Conservation (phyloP, 2,329 filamentous ascomycete genomes). For the Trichoderma atrobrunneum region DNA sequence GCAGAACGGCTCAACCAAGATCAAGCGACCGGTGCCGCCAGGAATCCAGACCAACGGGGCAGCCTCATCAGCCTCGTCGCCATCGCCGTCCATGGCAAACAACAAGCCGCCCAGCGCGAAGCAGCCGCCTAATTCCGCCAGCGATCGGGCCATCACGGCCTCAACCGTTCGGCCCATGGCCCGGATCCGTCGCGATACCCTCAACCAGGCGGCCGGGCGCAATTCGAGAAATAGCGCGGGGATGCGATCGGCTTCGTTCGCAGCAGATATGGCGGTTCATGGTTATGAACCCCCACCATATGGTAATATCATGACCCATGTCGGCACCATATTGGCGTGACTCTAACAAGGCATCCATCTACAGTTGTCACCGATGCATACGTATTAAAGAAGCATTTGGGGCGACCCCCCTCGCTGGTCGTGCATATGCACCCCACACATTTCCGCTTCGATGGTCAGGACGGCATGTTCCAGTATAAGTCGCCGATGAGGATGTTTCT, state of each 20-base stretch:
- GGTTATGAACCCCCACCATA: slow-evolving; percentile 50
- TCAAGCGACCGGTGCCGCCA: slow-evolving; percentile 65
- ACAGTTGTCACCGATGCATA: slow-evolving; percentile 71
- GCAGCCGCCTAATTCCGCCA: slow-evolving; percentile 34
- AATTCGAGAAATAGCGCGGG: slow-evolving; percentile 51
- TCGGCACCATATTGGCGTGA: neutral
- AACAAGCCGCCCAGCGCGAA: slow-evolving; percentile 53
- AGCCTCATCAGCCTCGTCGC: slow-evolving; percentile 56
- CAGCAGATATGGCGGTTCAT: slow-evolving; percentile 41
- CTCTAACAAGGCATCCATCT: slow-evolving; percentile 24
- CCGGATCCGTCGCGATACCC: slow-evolving; percentile 57
- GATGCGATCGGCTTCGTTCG: slow-evolving; percentile 47
- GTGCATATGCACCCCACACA: slow-evolving; percentile 82
- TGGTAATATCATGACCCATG: slow-evolving; percentile 37
- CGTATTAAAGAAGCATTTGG: slow-evolving; percentile 76
- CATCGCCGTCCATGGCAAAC: slow-evolving; percentile 55
- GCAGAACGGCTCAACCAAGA: slow-evolving; percentile 52
- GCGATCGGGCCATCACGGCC: slow-evolving; percentile 39
- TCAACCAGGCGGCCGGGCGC: slow-evolving; percentile 43
- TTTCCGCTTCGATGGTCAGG: slow-evolving; percentile 91
- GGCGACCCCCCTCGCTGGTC: slow-evolving; percentile 76
- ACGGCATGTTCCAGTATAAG: slow-evolving; percentile 87
- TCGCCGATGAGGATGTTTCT: slow-evolving; percentile 84
- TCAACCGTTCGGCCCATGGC: slow-evolving; percentile 50
- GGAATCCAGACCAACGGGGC: slow-evolving; percentile 65